Evolutionary conservation across 2,329 filamentous ascomycete species (phyloP).

Genomic region (Tolypocladium pustulatum): DNA sequence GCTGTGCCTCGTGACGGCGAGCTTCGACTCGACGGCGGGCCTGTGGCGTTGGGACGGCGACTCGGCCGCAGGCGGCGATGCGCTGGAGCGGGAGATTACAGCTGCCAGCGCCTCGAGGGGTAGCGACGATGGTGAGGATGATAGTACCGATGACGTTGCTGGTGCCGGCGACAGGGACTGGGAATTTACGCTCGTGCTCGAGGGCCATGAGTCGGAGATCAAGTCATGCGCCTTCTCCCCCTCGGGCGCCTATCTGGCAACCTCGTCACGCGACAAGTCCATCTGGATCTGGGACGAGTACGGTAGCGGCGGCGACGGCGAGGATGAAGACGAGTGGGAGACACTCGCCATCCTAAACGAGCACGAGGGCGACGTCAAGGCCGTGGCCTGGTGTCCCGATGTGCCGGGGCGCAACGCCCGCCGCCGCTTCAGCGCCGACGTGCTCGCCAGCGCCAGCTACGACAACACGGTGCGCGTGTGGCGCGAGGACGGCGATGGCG

Average conservation of each 20-base stretch:
- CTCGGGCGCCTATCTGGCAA: slow-evolving; percentile 70
- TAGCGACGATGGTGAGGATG: slow-evolving; percentile 32
- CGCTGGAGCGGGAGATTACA: background rate
- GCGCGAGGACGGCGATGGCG: slow-evolving; percentile 76
- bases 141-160: slow-evolving; percentile 32
- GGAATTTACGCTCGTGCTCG: slow-evolving; percentile 83
- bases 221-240: slow-evolving; percentile 68
- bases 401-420: slow-evolving; percentile 36
- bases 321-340: slow-evolving; percentile 90
- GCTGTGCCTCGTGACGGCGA: slow-evolving; percentile 79
- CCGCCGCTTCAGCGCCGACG: slow-evolving; percentile 48
- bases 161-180: slow-evolving; percentile 67
- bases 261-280: slow-evolving; percentile 83
- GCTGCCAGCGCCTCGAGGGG: slow-evolving; percentile 25
- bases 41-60: slow-evolving; percentile 62
- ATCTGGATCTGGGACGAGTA: slow-evolving; percentile 97
- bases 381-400: slow-evolving; percentile 80
- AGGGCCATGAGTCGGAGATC: slow-evolving; percentile 93
- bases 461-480: slow-evolving; percentile 86
- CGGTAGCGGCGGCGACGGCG: slow-evolving; percentile 47
- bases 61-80: slow-evolving; percentile 2
- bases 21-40: slow-evolving; percentile 87
- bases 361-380: slow-evolving; percentile 92
- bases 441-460: slow-evolving; percentile 85
- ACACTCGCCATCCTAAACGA: slow-evolving; percentile 91